These are phyloP conservation scores for Lumnitzera racemosa DNA, from an alignment of 345 rosid genomes.

Conservation along the genomic window DNA sequence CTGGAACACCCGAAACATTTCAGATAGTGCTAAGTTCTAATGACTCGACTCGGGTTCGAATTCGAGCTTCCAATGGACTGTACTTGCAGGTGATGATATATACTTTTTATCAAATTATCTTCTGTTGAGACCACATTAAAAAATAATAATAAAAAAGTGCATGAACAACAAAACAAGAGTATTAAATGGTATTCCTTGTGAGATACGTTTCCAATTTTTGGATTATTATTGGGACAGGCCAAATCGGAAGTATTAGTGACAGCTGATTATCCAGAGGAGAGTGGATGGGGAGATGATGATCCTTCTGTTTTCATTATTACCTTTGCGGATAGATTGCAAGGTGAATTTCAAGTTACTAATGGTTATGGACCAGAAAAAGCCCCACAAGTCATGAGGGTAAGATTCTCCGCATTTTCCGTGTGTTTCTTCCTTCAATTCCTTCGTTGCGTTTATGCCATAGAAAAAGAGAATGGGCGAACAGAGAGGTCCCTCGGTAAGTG, in stretches of 20 bases:
- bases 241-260: conserved; percentile 43
- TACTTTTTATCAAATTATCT: neutral
- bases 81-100: conserved; percentile 34
- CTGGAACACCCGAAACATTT: conserved; percentile 26
- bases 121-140: too few relatives aligned
- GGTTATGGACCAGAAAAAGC: conserved; percentile 47
- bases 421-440: too few relatives aligned
- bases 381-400: conserved; percentile 39
- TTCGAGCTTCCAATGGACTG: conserved; percentile 45
- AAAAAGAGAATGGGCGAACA: too few relatives aligned
- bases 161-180: too few relatives aligned
- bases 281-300: conserved; percentile 40
- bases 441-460: too few relatives aligned
- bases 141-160: too few relatives aligned
- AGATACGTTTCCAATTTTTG: too few relatives aligned
- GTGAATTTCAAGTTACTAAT: conserved; percentile 61
- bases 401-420: neutral
- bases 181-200: too few relatives aligned
- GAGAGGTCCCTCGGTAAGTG: too few relatives aligned
- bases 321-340: conserved; percentile 17
- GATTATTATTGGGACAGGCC: conserved; percentile 13
- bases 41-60: conserved; percentile 30
- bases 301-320: conserved; percentile 42
- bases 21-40: conserved; percentile 32
- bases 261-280: conserved; percentile 29